Evolutionary conservation across 176 grass and related monocot species (phyloP).

Genomic region (Alloteropsis semialata): DNA sequence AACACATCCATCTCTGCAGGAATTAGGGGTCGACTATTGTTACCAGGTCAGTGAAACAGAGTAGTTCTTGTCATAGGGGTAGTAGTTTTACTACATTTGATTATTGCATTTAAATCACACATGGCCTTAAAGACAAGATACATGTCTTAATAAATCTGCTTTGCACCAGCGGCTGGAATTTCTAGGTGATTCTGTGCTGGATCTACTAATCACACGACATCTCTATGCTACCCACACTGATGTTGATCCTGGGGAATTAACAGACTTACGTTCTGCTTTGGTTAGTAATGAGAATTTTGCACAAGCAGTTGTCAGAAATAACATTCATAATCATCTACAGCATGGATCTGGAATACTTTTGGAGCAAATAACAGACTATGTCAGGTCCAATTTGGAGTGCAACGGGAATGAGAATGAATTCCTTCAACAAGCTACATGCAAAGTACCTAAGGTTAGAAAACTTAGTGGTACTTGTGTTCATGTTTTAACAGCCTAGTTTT

Average conservation of each 20-base stretch:
- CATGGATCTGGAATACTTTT: slow-evolving; percentile 86
- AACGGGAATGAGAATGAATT: slow-evolving; percentile 35
- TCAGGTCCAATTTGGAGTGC: slow-evolving; percentile 40
- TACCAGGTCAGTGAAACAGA: slow-evolving; percentile 60
- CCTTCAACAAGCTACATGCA: slow-evolving; percentile 44
- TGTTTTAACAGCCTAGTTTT: not conserved
- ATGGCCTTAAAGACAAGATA: not conserved
- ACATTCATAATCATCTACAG: slow-evolving; percentile 72
- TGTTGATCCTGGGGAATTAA: slow-evolving; percentile 88
- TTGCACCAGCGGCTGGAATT: slow-evolving; percentile 85
- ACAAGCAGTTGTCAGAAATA: slow-evolving; percentile 72
- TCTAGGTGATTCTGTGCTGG: slow-evolving; percentile 90
- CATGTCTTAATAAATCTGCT: slow-evolving; percentile 4
- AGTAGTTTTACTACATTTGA: not conserved
- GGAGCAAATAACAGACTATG: slow-evolving; percentile 78
- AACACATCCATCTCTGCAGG: slow-evolving; percentile 84
- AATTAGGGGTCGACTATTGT: slow-evolving; percentile 68
- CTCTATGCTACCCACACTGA: slow-evolving; percentile 67
- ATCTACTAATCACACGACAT: slow-evolving; percentile 78
- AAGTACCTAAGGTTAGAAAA: slow-evolving; percentile 81
- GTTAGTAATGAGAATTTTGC: slow-evolving; percentile 94
- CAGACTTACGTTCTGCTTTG: slow-evolving; percentile 77
- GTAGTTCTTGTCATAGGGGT: slow-evolving; percentile 13
- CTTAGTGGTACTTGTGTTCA: slow-evolving; percentile 3
- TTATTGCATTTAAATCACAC: not conserved